A percentile compares a stretch with the other conserved stretches of the same genome.
Evolutionary conservation across 495 filamentous ascomycete genomes (phyloP).

Genomic region (Lasiosphaeriaceae sp.): DNA sequence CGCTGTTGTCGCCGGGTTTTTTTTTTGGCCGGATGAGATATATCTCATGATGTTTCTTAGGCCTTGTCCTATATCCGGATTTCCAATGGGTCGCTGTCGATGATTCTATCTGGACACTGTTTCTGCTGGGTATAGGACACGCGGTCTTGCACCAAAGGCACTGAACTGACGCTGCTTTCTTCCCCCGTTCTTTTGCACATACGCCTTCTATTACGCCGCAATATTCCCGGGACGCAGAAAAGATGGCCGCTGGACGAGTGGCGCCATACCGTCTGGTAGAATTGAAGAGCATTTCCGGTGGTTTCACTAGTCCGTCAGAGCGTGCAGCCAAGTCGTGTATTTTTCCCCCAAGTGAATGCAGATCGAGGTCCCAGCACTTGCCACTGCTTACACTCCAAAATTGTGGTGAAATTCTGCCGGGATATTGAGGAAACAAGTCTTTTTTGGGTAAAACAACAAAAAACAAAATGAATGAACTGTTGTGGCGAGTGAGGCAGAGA

Average conservation of each 20-base stretch:
- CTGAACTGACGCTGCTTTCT: slow-evolving; percentile 28
- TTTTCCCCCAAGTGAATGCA: too few species aligned
- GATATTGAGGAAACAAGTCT: too few species aligned
- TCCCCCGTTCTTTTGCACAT: slow-evolving; percentile 21
- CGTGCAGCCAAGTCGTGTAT: neutral
- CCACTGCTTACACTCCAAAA: too few species aligned
- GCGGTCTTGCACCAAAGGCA: slow-evolving; percentile 19
- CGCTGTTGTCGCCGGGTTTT: slow-evolving; percentile 9
- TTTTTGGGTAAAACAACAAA: too few species aligned
- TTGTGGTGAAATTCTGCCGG: too few species aligned
- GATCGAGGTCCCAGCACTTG: too few species aligned
- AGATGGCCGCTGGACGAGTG: slow-evolving; percentile 20
- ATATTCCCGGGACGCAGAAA: slow-evolving; percentile 25
- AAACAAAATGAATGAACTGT: too few species aligned
- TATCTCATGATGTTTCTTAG: slow-evolving; percentile 25
- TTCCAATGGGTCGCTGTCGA: slow-evolving; percentile 11
- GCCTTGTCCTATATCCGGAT: slow-evolving; percentile 19
- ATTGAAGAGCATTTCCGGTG: slow-evolving; percentile 18
- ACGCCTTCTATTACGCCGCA: slow-evolving; percentile 14
- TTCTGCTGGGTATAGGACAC: slow-evolving; percentile 17
- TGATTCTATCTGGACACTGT: slow-evolving; percentile 19
- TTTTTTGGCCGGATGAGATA: slow-evolving; percentile 17
- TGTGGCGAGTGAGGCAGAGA: too few species aligned
- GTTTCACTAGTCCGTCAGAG: neutral
- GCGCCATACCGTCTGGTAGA: slow-evolving; percentile 28